Evolutionary conservation across 1,139 yeast genomes (phyloP).

Genomic region (Taiozyma onychis): DNA sequence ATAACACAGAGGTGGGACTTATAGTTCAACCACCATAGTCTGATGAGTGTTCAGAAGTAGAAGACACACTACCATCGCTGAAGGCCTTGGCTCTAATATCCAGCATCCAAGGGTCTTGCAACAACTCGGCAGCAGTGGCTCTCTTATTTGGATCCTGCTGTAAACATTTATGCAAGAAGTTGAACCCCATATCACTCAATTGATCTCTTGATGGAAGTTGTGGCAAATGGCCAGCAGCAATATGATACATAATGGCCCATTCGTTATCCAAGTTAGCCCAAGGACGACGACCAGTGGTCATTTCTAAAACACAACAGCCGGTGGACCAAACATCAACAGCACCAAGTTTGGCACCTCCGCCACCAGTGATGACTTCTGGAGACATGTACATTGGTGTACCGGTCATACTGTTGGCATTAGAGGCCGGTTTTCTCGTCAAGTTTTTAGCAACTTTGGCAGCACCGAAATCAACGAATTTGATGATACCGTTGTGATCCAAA

Average conservation of each 20-base stretch:
- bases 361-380: slow-evolving; percentile 91
- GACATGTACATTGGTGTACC: slow-evolving; percentile 99
- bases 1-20: not conserved
- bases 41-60: slow-evolving; percentile 22
- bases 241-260: slow-evolving; percentile 98
- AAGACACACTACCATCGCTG: slow-evolving; percentile 32
- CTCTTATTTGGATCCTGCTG: slow-evolving; percentile 79
- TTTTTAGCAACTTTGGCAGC: slow-evolving; percentile 87
- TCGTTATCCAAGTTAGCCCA: slow-evolving; percentile 94
- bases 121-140: slow-evolving; percentile 76
- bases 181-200: slow-evolving; percentile 65
- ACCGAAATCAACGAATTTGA: slow-evolving; percentile 94
- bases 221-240: slow-evolving; percentile 93
- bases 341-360: slow-evolving; percentile 65
- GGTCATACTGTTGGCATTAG: slow-evolving; percentile 49
- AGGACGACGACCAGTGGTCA: slow-evolving; percentile 81
- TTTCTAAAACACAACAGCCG: slow-evolving; percentile 76
- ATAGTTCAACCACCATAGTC: slow-evolving; percentile 13
- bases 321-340: slow-evolving; percentile 78
- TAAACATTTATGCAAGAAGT: slow-evolving; percentile 69
- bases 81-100: slow-evolving; percentile 69
- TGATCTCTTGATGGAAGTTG: slow-evolving; percentile 78
- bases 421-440: slow-evolving; percentile 31
- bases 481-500: slow-evolving; percentile 86
- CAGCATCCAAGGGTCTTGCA: slow-evolving; percentile 88